A percentile compares a stretch with the other conserved stretches of the same genome.
phyloP scores from a whole-genome alignment of 257 asterid species.

The Scutellaria minor region DNA sequence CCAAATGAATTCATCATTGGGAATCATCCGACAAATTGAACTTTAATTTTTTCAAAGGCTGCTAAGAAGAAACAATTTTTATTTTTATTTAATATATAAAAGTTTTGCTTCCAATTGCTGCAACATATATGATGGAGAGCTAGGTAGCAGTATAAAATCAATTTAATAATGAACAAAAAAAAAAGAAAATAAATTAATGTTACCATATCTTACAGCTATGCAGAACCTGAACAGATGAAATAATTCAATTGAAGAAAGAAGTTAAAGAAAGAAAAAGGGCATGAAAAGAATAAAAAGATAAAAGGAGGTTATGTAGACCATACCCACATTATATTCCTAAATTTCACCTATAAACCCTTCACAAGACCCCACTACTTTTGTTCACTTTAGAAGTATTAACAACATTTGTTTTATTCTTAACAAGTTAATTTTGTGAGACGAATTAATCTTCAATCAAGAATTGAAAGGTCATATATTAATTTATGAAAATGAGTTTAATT shows the following conservation, averaged over 20 bases:
- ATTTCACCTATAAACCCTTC: conserved; percentile 39
- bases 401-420: background rate
- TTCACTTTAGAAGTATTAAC: conserved; percentile 37
- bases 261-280: conserved; percentile 2
- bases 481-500: too few relatives aligned
- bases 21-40: conserved; percentile 51
- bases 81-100: background rate
- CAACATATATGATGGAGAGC: conserved; percentile 28
- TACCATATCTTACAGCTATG: conserved; percentile 52
- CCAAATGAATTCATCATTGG: conserved; percentile 50
- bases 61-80: conserved; percentile 43
- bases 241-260: conserved; percentile 56
- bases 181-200: conserved; percentile 41
- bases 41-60: conserved; percentile 46
- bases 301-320: conserved; percentile 46
- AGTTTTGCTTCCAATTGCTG: conserved; percentile 22
- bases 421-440: too few relatives aligned
- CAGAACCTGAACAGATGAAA: conserved; percentile 38
- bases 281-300: conserved; percentile 38
- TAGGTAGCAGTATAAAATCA: conserved; percentile 47
- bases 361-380: conserved; percentile 44
- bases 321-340: conserved; percentile 40
- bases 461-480: too few relatives aligned
- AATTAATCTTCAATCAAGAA: too few relatives aligned
- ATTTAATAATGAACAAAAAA: conserved; percentile 35